Evolutionary conservation across 1,284 basidiomycete species (phyloP), one percentile per base, ranked within the genome.

Genomic region (Leccinum subrobustum): DNA sequence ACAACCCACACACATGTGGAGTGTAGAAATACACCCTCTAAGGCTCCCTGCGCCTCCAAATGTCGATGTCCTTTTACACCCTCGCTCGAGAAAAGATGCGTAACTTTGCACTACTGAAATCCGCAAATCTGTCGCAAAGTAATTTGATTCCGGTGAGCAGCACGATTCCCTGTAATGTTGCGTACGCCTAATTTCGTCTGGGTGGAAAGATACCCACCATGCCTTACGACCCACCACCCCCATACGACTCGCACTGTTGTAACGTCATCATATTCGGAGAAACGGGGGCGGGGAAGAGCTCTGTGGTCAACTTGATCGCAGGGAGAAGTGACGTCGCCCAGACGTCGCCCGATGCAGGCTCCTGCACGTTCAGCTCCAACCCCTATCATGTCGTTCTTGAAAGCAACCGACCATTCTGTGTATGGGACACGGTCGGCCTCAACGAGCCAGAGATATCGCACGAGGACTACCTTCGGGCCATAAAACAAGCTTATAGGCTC

Each of bases 381-480:
- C 14, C 67, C 9, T 62, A 73, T 42, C 61, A 33, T 16, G 56
- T 72, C 35, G 54, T 60, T 25, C 54, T 73, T 3, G 42, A 60
- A 47, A 42, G 27, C 2, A 11, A 60, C 35, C 57, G 56, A 35
- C 56, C 60, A 3, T 68, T 63, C 42, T 54, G 66, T 18, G 44
- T 70, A 55, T 73, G 68, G 71, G 78, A 78, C 56, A 79, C 78
- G 18, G 66, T 74, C 23, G 78, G 79, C 31, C 69, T 79, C 11
- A 69, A 78, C 54, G 78, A 79, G 51, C 71, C 74, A 39, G 61
- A 68, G 23, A 27, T 70, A 64, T 14, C 60, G 31, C 52, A 37
- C 12, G 58, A 59, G 0, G 52, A 68, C 64, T 60, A 70, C 64
- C 58, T 70, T 65, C 57, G 71, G 1, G 70, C 77, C 1, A 70